Percentiles rank a stretch among this genome's conserved stretches.
Conservation (phyloP, 2,329 filamentous ascomycete genomes). For the Clarireedia hainanense region DNA sequence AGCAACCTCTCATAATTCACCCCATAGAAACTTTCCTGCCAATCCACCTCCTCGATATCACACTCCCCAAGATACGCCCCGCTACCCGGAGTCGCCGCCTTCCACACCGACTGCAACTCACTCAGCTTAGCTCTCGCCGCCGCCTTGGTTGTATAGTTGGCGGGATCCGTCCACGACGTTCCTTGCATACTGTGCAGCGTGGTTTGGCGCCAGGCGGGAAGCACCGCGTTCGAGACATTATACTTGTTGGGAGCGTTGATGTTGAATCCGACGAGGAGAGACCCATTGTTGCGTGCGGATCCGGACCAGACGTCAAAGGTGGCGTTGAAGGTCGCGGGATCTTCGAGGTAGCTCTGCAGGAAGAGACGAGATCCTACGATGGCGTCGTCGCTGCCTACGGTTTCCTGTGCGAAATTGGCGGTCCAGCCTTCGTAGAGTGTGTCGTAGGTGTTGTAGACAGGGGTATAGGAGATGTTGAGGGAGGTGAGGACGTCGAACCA, state of each 20-base stretch:
- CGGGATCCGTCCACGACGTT: constrained; percentile 3
- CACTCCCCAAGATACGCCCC: constrained; percentile 11
- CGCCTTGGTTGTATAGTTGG: not conserved
- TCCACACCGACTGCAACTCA: constrained; percentile 9
- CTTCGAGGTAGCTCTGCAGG: constrained; percentile 32
- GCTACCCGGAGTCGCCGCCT: constrained; percentile 9
- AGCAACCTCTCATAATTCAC: constrained; percentile 11
- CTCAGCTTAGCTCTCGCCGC: constrained; percentile 10
- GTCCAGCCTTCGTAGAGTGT: constrained; percentile 26
- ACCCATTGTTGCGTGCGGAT: not conserved
- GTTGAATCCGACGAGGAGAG: not conserved
- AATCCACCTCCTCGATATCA: constrained; percentile 11
- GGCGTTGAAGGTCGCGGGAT: constrained; percentile 19
- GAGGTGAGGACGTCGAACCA: constrained; percentile 31
- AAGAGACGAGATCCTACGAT: constrained; percentile 35
- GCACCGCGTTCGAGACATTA: constrained; percentile 28
- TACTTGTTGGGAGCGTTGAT: not conserved
- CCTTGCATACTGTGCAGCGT: constrained; percentile 12
- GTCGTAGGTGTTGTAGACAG: constrained; percentile 24
- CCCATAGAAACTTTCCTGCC: constrained; percentile 34
- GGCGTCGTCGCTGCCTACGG: constrained; percentile 26
- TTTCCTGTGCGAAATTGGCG: constrained; percentile 34
- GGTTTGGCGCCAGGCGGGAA: constrained; percentile 22
- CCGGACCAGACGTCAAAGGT: constrained; percentile 26
- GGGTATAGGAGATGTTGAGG: constrained; percentile 18